These are phyloP conservation scores for Phytopythium litorale DNA, from an alignment of 352 stramenopile genomes.

Conservation along the genomic window DNA sequence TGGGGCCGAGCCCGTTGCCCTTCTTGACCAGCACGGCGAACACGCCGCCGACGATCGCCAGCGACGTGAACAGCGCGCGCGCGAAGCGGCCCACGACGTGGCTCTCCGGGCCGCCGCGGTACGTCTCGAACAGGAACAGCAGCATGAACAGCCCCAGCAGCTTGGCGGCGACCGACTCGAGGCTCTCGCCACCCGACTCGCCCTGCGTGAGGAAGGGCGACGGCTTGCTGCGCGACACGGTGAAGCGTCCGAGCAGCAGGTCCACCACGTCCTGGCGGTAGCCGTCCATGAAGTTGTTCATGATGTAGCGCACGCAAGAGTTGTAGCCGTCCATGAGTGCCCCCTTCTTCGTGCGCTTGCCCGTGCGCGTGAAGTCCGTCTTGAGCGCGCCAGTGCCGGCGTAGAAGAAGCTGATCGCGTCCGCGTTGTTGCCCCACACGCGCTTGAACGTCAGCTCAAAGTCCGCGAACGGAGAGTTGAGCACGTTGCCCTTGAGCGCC, in stretches of 20 bases:
- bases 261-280: conserved; percentile 93
- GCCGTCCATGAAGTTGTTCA: conserved; percentile 96
- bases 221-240: conserved; percentile 41
- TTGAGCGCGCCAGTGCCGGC: conserved; percentile 94
- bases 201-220: conserved; percentile 37
- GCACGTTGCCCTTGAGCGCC: conserved; percentile 64
- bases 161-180: conserved; percentile 54
- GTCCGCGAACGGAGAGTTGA: conserved; percentile 56
- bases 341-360: conserved; percentile 91
- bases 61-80: conserved; percentile 45
- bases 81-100: conserved; percentile 55
- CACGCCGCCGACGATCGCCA: conserved; percentile 35
- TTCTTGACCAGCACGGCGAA: conserved; percentile 78
- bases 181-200: conserved; percentile 28
- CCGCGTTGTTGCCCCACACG: conserved; percentile 95
- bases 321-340: conserved; percentile 94
- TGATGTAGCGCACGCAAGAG: conserved; percentile 92
- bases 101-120: conserved; percentile 33
- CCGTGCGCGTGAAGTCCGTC: conserved; percentile 94
- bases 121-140: conserved; percentile 63
- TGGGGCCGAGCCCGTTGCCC: conserved; percentile 58
- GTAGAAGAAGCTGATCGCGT: conserved; percentile 93
- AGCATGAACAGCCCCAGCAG: conserved; percentile 39
- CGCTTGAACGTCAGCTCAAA: conserved; percentile 83
- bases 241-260: conserved; percentile 76